A percentile compares a stretch with the other conserved stretches of the same genome.
These are phyloP conservation scores for Fusarium kyushuense DNA, from an alignment of 2,329 filamentous ascomycete species.

Conservation along the genomic window DNA sequence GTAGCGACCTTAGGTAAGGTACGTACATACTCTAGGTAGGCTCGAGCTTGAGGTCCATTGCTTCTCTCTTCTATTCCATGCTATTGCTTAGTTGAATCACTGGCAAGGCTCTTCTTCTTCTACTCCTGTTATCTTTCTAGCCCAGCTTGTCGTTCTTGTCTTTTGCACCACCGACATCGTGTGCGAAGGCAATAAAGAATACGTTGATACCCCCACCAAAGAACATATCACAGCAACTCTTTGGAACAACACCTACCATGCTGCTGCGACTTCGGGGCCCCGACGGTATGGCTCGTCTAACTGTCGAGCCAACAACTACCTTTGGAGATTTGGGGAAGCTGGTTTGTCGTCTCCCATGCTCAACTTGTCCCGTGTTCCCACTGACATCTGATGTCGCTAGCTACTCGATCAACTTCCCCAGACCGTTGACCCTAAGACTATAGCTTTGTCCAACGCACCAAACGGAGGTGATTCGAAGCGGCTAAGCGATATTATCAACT, in stretches of 20 bases:
- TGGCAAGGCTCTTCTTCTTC: constrained; percentile 24
- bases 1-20: constrained; percentile 14
- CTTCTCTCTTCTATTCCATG: constrained; percentile 20
- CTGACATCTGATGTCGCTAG: constrained; percentile 53
- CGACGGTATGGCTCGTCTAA: constrained; percentile 91
- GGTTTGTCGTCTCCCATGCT: constrained; percentile 53
- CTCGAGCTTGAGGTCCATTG: constrained; percentile 10
- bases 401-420: constrained; percentile 69
- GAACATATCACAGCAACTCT: constrained; percentile 8
- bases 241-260: constrained; percentile 63
- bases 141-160: neutral
- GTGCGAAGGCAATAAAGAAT: constrained; percentile 7
- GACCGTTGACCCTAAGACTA: constrained; percentile 70
- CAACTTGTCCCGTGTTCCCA: neutral
- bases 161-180: neutral
- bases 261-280: constrained; percentile 89
- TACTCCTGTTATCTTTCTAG: neutral
- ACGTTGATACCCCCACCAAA: constrained; percentile 31
- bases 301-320: constrained; percentile 77
- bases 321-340: constrained; percentile 73
- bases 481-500: constrained; percentile 68
- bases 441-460: constrained; percentile 72
- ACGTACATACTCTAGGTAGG: constrained; percentile 15
- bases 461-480: constrained; percentile 68
- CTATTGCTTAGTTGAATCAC: constrained; percentile 37